Evolutionary conservation across 2,329 filamentous ascomycete species (phyloP).

Genomic region (Dothidotthia symphoricarpi): DNA sequence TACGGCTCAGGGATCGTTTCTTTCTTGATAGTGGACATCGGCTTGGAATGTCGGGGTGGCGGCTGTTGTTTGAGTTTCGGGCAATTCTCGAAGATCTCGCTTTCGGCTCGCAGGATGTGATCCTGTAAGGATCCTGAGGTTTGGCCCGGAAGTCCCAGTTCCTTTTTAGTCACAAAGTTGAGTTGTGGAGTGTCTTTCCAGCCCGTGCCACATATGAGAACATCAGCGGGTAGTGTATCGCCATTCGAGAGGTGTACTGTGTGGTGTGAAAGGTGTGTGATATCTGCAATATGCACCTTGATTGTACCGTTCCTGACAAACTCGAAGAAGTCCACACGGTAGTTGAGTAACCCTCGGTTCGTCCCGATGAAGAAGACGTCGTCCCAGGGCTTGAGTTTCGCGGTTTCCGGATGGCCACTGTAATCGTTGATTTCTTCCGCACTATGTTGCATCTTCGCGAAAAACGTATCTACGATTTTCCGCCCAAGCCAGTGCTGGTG

Average conservation of each 20-base stretch:
- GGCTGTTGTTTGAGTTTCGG: conserved; percentile 56
- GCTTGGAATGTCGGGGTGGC: conserved; percentile 17
- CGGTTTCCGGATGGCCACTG: conserved; percentile 42
- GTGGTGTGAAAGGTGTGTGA: conserved; percentile 49
- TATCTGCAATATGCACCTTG: conserved; percentile 56
- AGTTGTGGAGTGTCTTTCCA: conserved; percentile 57
- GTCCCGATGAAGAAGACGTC: conserved; percentile 54
- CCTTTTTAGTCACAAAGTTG: conserved; percentile 44
- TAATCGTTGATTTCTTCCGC: conserved; percentile 49
- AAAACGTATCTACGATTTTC: conserved; percentile 56
- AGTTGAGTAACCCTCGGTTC: conserved; percentile 60
- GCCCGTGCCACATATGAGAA: conserved; percentile 56
- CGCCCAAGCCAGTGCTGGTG: conserved; percentile 58
- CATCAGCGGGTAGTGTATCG: conserved; percentile 48
- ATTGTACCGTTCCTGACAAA: conserved; percentile 55
- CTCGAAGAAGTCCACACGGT: conserved; percentile 56
- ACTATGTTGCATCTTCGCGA: conserved; percentile 55
- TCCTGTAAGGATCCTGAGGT: conserved; percentile 5
- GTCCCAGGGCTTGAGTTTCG: conserved; percentile 45
- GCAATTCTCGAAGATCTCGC: conserved; percentile 54
- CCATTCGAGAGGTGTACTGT: conserved; percentile 53
- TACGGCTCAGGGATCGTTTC: conserved; percentile 31
- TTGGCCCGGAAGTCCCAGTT: conserved; percentile 28
- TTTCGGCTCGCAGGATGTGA: conserved; percentile 43
- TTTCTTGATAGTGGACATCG: conserved; percentile 6